Percentiles rank a stretch among this genome's conserved stretches.
Evolutionary conservation across 2,329 filamentous ascomycete species (phyloP).

Genomic region (Tolypocladium album): DNA sequence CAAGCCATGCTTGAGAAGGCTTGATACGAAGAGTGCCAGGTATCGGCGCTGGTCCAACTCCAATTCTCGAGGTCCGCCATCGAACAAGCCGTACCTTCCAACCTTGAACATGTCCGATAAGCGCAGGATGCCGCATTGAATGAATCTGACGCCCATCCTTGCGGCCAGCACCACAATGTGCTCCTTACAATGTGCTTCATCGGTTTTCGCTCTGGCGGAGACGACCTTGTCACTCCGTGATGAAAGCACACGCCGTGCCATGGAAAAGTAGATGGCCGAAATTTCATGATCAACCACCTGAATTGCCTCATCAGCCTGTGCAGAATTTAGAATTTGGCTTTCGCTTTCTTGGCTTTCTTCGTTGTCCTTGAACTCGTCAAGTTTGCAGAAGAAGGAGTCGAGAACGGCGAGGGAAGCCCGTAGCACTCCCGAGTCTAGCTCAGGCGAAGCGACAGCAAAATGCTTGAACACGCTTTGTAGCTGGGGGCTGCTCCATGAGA

Average conservation of each 20-base stretch:
- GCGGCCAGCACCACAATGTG: constrained; percentile 33
- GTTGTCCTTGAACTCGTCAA: constrained; percentile 29
- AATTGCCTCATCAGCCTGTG: constrained; percentile 34
- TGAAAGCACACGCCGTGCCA: constrained; percentile 29
- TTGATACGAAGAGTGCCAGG: constrained; percentile 39
- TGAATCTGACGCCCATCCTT: constrained; percentile 32
- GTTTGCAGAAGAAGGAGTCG: constrained; percentile 32
- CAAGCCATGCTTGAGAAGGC: constrained; percentile 34
- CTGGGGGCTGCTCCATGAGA: constrained; percentile 38
- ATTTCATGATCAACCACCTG: constrained; percentile 37
- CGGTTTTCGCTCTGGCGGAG: constrained; percentile 7
- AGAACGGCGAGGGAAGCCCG: constrained; percentile 33
- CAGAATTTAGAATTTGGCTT: constrained; percentile 26
- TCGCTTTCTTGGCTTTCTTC: constrained; percentile 27
- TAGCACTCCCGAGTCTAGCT: constrained; percentile 39
- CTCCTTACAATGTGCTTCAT: constrained; percentile 27
- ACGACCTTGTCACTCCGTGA: constrained; percentile 4
- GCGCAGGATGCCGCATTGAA: constrained; percentile 31
- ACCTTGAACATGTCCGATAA: constrained; percentile 33
- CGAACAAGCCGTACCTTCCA: constrained; percentile 40
- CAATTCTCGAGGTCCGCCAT: constrained; percentile 26
- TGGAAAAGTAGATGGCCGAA: constrained; percentile 33
- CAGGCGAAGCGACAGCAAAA: constrained; percentile 29
- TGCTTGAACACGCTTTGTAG: constrained; percentile 40
- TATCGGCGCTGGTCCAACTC: constrained; percentile 30